Conservation (phyloP, 208 protist species). For the Wallacemonas sp. region DNA sequence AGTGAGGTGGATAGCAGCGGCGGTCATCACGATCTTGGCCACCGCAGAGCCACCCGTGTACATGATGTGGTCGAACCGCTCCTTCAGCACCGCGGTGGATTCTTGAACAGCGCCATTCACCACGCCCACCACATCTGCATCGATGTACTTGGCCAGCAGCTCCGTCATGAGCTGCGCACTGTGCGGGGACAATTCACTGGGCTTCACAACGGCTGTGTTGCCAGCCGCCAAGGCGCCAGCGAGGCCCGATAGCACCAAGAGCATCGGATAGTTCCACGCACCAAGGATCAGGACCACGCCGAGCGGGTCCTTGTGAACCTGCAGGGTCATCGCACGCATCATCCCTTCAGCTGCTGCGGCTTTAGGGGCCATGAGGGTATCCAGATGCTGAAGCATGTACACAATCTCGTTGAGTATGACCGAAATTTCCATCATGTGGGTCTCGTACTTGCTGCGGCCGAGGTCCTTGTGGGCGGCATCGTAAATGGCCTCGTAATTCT, state of each 20-base stretch:
- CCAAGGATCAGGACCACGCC: slow-evolving; percentile 91
- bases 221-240: slow-evolving; percentile 87
- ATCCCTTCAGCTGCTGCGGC: slow-evolving; percentile 24
- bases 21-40: slow-evolving; percentile 75
- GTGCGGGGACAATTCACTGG: slow-evolving; percentile 62
- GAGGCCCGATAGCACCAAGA: slow-evolving; percentile 66
- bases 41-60: slow-evolving; percentile 86
- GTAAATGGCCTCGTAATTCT: slow-evolving; percentile 52
- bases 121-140: slow-evolving; percentile 38
- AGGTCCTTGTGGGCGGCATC: slow-evolving; percentile 51
- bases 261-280: slow-evolving; percentile 93
- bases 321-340: slow-evolving; percentile 23
- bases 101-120: slow-evolving; percentile 65
- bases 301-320: slow-evolving; percentile 61
- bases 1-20: slow-evolving; percentile 86
- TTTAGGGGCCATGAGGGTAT: slow-evolving; percentile 34
- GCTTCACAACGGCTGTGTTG: slow-evolving; percentile 91
- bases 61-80: slow-evolving; percentile 92
- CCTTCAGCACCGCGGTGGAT: slow-evolving; percentile 67
- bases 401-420: slow-evolving; percentile 25
- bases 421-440: slow-evolving; percentile 29
- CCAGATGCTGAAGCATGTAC: slow-evolving; percentile 37
- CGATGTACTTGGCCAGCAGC: slow-evolving; percentile 74
- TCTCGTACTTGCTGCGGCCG: slow-evolving; percentile 20
- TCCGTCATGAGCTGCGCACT: slow-evolving; percentile 47